Percentiles rank a stretch among this genome's conserved stretches.
Conservation (phyloP, 331 rosid species). For the Acacia concinna region DNA sequence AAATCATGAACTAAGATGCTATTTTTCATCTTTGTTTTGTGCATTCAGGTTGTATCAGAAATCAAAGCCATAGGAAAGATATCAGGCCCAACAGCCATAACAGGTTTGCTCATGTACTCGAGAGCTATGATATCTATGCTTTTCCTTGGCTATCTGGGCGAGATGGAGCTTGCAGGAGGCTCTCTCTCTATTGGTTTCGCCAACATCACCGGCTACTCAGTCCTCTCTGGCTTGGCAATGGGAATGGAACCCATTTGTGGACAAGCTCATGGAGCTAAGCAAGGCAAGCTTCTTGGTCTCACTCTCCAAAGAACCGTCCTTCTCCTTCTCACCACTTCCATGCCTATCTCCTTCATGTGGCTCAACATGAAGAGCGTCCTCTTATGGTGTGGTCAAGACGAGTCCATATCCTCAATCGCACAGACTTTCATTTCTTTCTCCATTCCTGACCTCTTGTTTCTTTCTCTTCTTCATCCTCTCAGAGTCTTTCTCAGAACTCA, state of each 20-base stretch:
- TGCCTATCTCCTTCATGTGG: conserved; percentile 86
- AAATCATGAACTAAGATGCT: not conserved
- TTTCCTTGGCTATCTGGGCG: conserved; percentile 89
- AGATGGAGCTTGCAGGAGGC: conserved; percentile 86
- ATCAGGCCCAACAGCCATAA: conserved; percentile 77
- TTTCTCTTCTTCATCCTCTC: conserved; percentile 88
- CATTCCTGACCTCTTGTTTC: conserved; percentile 82
- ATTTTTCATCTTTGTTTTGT: not conserved
- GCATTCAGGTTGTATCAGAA: conserved; percentile 67
- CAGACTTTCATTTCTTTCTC: conserved; percentile 79
- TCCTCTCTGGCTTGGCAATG: conserved; percentile 92
- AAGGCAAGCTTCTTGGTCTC: conserved; percentile 69
- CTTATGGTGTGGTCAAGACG: conserved; percentile 79
- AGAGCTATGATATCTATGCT: conserved; percentile 99
- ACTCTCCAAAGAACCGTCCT: conserved; percentile 85
- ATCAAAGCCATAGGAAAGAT: conserved; percentile 81
- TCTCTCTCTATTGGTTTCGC: conserved; percentile 94
- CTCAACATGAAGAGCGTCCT: conserved; percentile 74
- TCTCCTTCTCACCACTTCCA: conserved; percentile 64
- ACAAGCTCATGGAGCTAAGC: conserved; percentile 88
- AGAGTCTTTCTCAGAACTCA: conserved; percentile 82
- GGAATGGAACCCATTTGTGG: conserved; percentile 99
- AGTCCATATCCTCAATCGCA: conserved; percentile 68
- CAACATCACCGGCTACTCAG: conserved; percentile 97
- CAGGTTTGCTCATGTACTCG: conserved; percentile 74